phyloP scores from a whole-genome alignment of 2,329 filamentous ascomycete genomes.

The Decorospora gaudefroyi region DNA sequence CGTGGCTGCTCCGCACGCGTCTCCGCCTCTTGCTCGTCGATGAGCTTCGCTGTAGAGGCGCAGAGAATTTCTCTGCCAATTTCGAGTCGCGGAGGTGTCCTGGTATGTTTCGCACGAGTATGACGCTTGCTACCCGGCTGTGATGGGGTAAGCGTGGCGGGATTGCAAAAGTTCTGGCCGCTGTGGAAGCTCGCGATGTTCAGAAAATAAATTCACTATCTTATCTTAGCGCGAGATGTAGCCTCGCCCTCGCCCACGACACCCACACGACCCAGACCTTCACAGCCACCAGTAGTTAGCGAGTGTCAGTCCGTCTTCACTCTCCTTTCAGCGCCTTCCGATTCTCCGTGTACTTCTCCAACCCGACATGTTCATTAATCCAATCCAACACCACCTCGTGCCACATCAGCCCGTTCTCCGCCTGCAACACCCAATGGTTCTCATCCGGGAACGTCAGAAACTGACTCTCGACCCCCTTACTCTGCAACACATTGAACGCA shows the following conservation, averaged over 20 bases:
- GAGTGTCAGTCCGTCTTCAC: too few relatives aligned
- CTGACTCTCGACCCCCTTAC: slow-evolving; percentile 72
- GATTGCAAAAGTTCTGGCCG: slow-evolving; percentile 12
- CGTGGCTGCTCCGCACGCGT: slow-evolving; percentile 39
- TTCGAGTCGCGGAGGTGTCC: slow-evolving; percentile 8
- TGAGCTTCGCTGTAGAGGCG: slow-evolving; percentile 2
- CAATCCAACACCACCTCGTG: slow-evolving; percentile 82
- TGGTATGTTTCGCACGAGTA: neutral
- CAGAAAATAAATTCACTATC: slow-evolving; percentile 15
- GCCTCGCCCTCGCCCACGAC: slow-evolving; percentile 4
- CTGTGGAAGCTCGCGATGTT: slow-evolving; percentile 1
- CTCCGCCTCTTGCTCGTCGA: slow-evolving; percentile 33
- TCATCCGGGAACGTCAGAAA: slow-evolving; percentile 82
- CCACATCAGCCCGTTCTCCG: slow-evolving; percentile 90
- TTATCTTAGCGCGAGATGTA: slow-evolving; percentile 14
- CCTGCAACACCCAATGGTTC: slow-evolving; percentile 83
- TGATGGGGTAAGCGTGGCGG: slow-evolving; percentile 7
- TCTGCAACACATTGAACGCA: slow-evolving; percentile 84
- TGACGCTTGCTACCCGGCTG: slow-evolving; percentile 2
- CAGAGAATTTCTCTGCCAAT: neutral
- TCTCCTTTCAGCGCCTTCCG: slow-evolving; percentile 10
- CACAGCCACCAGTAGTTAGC: too few relatives aligned
- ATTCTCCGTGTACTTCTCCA: slow-evolving; percentile 50
- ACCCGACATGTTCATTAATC: slow-evolving; percentile 64
- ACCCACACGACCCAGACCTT: neutral